Conservation (phyloP, 768 basidiomycete species). For the Tylopilus felleus region DNA sequence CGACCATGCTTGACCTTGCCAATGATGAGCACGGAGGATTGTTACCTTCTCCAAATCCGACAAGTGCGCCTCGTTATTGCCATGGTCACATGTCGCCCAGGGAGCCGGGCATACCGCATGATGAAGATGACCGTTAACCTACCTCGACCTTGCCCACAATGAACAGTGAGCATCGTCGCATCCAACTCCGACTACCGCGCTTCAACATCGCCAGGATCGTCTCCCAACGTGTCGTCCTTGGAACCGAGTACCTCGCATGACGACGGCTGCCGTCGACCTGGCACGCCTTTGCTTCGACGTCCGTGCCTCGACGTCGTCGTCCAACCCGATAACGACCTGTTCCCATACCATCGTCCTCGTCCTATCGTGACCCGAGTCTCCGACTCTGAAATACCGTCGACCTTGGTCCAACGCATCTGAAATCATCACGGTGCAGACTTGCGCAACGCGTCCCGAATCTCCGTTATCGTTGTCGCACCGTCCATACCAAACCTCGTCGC, state of each 20-base stretch:
- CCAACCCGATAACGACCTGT: neutral
- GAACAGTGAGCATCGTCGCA: too few relatives aligned
- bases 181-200: neutral
- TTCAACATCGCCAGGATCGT: neutral
- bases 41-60: too few relatives aligned
- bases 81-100: too few relatives aligned
- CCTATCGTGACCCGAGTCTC: neutral
- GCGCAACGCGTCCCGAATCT: neutral
- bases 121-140: too few relatives aligned
- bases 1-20: neutral
- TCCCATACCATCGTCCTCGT: neutral
- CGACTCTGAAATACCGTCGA: neutral
- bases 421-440: neutral
- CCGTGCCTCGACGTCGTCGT: neutral
- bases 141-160: too few relatives aligned
- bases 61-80: too few relatives aligned
- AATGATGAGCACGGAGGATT: too few relatives aligned
- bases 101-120: too few relatives aligned
- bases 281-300: neutral
- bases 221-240: neutral
- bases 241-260: neutral
- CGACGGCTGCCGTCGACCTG: neutral
- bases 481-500: slow-evolving; percentile 5
- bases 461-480: neutral
- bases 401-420: neutral